These are phyloP conservation scores for Lachnellula arida DNA, from an alignment of 2,329 filamentous ascomycete genomes.

Conservation along the genomic window DNA sequence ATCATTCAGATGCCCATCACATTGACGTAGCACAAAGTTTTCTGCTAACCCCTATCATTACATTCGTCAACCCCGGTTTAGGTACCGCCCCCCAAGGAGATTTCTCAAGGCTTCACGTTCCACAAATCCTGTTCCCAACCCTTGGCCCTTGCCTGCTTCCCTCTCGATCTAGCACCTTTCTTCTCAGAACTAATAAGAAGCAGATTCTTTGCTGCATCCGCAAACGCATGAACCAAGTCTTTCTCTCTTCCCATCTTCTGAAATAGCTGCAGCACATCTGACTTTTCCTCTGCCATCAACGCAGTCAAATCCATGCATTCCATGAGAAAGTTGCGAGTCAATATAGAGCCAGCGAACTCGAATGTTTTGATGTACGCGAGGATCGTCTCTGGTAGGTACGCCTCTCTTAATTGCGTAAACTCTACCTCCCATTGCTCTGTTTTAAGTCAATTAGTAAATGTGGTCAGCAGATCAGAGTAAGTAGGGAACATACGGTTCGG, in stretches of 20 bases:
- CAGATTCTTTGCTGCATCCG: slow-evolving; percentile 36
- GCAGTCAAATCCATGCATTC: slow-evolving; percentile 84
- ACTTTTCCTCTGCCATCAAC: slow-evolving; percentile 65
- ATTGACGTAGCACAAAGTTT: neutral
- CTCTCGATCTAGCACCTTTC: slow-evolving; percentile 41
- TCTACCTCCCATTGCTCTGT: slow-evolving; percentile 50
- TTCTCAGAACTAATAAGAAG: slow-evolving; percentile 49
- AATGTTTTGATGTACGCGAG: slow-evolving; percentile 79
- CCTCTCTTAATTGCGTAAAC: slow-evolving; percentile 61
- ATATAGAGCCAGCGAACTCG: slow-evolving; percentile 69
- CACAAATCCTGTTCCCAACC: slow-evolving; percentile 62
- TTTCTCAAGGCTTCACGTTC: slow-evolving; percentile 31
- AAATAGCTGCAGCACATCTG: slow-evolving; percentile 62
- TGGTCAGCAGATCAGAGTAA: neutral
- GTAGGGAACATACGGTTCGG: slow-evolving; percentile 16
- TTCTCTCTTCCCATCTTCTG: slow-evolving; percentile 62
- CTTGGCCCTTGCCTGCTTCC: slow-evolving; percentile 56
- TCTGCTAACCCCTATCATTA: neutral
- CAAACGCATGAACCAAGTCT: slow-evolving; percentile 72
- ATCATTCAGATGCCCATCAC: neutral
- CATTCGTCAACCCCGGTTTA: neutral
- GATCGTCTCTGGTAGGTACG: slow-evolving; percentile 81
- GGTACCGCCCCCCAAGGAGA: neutral
- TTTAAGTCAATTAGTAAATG: slow-evolving; percentile 15
- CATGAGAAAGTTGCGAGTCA: slow-evolving; percentile 72